phyloP scores from a whole-genome alignment of 1,284 basidiomycete species.

The Trichosporon asahii region DNA sequence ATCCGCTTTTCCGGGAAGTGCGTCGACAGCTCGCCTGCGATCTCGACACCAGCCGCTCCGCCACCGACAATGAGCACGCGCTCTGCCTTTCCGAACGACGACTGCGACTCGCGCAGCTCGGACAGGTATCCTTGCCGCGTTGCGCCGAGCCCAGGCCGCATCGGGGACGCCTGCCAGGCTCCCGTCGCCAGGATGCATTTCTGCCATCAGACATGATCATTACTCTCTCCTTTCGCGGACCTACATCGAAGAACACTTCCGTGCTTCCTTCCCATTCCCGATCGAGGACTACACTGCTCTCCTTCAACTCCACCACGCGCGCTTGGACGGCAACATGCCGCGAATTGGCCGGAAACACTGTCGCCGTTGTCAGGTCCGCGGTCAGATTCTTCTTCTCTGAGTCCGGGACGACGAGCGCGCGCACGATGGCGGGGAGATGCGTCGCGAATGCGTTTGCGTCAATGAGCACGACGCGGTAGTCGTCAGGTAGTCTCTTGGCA shows the following conservation, averaged over 20 bases:
- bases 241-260: slow-evolving; percentile 47
- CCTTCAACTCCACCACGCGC: slow-evolving; percentile 42
- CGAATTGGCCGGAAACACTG: slow-evolving; percentile 36
- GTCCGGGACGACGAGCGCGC: slow-evolving; percentile 51
- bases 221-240: neutral
- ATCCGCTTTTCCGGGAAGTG: slow-evolving; percentile 32
- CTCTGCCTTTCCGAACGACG: slow-evolving; percentile 34
- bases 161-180: slow-evolving; percentile 40
- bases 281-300: slow-evolving; percentile 42
- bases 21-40: slow-evolving; percentile 48
- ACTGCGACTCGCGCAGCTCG: slow-evolving; percentile 32
- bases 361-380: slow-evolving; percentile 32
- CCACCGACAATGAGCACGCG: slow-evolving; percentile 51
- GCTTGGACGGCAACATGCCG: slow-evolving; percentile 40
- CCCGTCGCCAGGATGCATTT: slow-evolving; percentile 46
- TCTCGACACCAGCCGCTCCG: slow-evolving; percentile 54
- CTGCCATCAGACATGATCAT: slow-evolving; percentile 18
- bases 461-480: slow-evolving; percentile 17
- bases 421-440: slow-evolving; percentile 48
- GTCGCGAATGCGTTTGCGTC: slow-evolving; percentile 36
- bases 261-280: slow-evolving; percentile 44
- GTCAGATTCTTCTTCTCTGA: slow-evolving; percentile 45
- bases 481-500: neutral
- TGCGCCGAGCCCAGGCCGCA: slow-evolving; percentile 35
- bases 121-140: slow-evolving; percentile 26